Base-by-base conservation (phyloP, 2,329 filamentous ascomycete genomes). In the Drechslera avenae region DNA sequence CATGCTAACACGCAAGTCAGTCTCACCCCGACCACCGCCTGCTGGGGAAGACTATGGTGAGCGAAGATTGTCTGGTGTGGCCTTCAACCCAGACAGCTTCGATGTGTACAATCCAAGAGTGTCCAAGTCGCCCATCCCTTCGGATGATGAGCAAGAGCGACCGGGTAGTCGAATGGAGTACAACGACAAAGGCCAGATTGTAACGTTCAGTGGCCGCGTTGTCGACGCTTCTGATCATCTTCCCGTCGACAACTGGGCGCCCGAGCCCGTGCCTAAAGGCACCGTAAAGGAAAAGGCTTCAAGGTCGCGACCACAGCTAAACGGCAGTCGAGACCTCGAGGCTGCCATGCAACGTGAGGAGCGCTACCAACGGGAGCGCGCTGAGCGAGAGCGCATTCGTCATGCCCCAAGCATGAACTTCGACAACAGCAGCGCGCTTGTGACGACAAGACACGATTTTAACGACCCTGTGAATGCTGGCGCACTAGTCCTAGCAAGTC, bases 171-270 rank as follows among this genome's bases (percentile, higher is more conserved):
- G 63, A 42, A 76, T 80, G 57, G 83, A 73, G 34, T 60, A 69
- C 55, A 73, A 85, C 45, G 75, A 79, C 0, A 80, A 82, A 43
- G 86, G 84, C 7, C 90, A 90, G 64, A 90, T 92, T 54, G 85
- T 91, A 45, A 88, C 85, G 1, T 81, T 88, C 56, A 88, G 91
- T 66, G 89, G 89, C 5, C 81, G 87, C 47, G 87, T 91, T 63
- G 82, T 93, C 47, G 89, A 93, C 65, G 89, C 89, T 1, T 90
- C 88, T 0, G 89, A 93, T 70, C 89, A 92, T 66, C 78, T 92
- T 12, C 89, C 89, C 0, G 83, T 90, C 68, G 85, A 89, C 47
- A 84, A 84, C 1, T 91, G 88, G 88, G 88, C 88, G 1, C 88
- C 88, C 0, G 88, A 91, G 63, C 88, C 88, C 0, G 86, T 89